phyloP scores from a whole-genome alignment of 2,329 filamentous ascomycete species.

The Chaetomiaceae sp. region DNA sequence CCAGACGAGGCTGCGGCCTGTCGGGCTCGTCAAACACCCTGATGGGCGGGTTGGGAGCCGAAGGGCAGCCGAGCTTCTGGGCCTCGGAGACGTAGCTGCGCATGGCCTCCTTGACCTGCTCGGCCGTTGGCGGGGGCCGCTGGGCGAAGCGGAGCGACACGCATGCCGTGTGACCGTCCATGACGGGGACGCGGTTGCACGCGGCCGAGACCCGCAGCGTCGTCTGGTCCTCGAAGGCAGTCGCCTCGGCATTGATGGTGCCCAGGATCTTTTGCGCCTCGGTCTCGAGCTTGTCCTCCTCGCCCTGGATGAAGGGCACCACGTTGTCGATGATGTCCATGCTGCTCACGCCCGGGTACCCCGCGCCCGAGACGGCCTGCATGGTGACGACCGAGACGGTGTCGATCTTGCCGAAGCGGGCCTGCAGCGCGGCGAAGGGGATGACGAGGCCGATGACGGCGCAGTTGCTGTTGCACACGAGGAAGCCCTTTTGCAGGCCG shows the following conservation, averaged over 20 bases:
- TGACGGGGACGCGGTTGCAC: conserved; percentile 90
- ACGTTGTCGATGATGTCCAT: conserved; percentile 98
- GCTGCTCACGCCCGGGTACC: conserved; percentile 81
- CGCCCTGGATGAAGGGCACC: conserved; percentile 86
- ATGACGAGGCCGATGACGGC: conserved; percentile 95
- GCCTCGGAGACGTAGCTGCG: conserved; percentile 78
- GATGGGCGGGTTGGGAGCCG: conserved; percentile 77
- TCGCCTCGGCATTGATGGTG: conserved; percentile 62
- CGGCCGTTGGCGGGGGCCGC: conserved; percentile 67
- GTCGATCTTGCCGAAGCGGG: conserved; percentile 78
- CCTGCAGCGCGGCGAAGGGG: conserved; percentile 85
- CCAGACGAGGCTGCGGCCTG: conserved; percentile 84
- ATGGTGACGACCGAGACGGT: conserved; percentile 77
- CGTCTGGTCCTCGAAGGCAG: conserved; percentile 71
- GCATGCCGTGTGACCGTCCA: conserved; percentile 94
- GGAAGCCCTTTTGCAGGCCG: conserved; percentile 74
- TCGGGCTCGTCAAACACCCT: conserved; percentile 85
- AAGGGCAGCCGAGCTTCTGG: conserved; percentile 78
- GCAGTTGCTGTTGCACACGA: conserved; percentile 98
- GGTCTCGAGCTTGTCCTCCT: conserved; percentile 93
- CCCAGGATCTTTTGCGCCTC: conserved; percentile 96
- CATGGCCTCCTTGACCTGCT: conserved; percentile 74
- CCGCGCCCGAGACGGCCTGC: conserved; percentile 90
- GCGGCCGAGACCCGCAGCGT: conserved; percentile 75
- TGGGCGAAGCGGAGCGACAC: conserved; percentile 80